These are phyloP conservation scores for Xylariomycetidae sp. DNA, from an alignment of 2,329 filamentous ascomycete genomes.

Conservation along the genomic window DNA sequence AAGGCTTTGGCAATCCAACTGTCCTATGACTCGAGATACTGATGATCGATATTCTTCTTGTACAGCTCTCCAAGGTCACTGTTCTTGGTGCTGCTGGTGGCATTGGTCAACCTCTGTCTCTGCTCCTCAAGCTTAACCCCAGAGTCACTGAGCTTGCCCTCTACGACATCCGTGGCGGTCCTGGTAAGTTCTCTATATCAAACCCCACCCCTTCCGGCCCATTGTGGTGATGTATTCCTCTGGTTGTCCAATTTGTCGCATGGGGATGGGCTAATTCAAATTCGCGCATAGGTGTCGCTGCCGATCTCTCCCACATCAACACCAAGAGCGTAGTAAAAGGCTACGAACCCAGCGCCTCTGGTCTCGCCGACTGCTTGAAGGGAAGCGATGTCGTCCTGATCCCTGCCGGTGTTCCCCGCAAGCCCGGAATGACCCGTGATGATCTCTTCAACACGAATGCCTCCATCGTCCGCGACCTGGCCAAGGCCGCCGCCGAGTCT, in stretches of 20 bases:
- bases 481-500: conserved; percentile 87
- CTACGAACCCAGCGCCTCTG: conserved; percentile 72
- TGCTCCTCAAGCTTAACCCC: conserved; percentile 98
- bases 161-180: conserved; percentile 94
- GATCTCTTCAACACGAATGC: conserved; percentile 99
- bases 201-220: no score
- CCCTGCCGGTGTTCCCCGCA: conserved; percentile 96
- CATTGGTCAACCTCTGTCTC: conserved; percentile 96
- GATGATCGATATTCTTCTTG: conserved; percentile 8
- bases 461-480: conserved; percentile 96
- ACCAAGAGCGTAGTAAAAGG: conserved; percentile 93
- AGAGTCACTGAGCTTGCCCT: conserved; percentile 89
- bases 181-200: conserved; percentile 69
- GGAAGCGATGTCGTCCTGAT: conserved; percentile 93
- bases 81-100: conserved; percentile 96
- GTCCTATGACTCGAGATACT: conserved; percentile 2
- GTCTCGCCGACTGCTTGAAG: conserved; percentile 75
- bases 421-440: conserved; percentile 99
- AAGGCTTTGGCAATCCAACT: no score
- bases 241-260: conserved; percentile 1
- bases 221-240: no score
- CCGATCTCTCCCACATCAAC: conserved; percentile 98
- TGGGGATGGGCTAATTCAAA: no score
- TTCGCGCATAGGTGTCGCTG: conserved; percentile 73
- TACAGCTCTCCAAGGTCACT: conserved; percentile 90